Base-by-base conservation (phyloP, 169 alveolate species). In the Plasmodium coatneyi region DNA sequence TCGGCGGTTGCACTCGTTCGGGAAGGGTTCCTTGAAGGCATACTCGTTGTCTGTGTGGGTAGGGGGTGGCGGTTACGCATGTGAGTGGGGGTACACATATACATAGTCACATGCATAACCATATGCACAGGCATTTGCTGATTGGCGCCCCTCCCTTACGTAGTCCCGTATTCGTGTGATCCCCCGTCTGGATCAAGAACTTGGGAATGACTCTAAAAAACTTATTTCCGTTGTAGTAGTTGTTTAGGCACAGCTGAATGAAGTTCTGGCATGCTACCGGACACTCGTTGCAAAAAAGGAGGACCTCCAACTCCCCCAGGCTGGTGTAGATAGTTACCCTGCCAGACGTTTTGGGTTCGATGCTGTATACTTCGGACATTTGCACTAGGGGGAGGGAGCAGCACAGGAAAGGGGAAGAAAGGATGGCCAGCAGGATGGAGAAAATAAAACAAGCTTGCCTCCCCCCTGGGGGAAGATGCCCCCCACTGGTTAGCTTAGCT, bases 311-410 rank as follows among this genome's bases (percentile, higher is more conserved):
- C 76, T 98, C 99, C 16, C 99, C 99, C 82, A 95, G 95, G 46
- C 97, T 95, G 22, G 99, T 98, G 92, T 96, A 97, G n/a, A 98
- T 36, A 5, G 98, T 97, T 6, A 98, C 98, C 92, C 98, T 97
- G 32, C 99, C 99, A 32, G 97, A 92, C 41, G 98, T 97, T n/a
- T 98, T 97, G 14, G 99, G 99, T 92, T 97, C 99, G n/a, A 92
- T 92, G 36, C 95, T 84, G 83, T 97, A 97, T n/a, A 95, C 96
- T 22, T 93, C 97, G 22, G 98, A 96, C 99, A 74, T 34, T 34
- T 14, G 54, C 25, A 74, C 46, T 32, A 32, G 54, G 10, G 32
- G 43, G 54, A 7, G 43, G 43, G 30, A 16, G 22, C 5, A 16
- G 9, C 60, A 49, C 9, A 39, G 9, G 25, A 2, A 14, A 16